Base-by-base conservation (phyloP, 108 stramenopile genomes). In the Asterionellopsis glacialis region DNA sequence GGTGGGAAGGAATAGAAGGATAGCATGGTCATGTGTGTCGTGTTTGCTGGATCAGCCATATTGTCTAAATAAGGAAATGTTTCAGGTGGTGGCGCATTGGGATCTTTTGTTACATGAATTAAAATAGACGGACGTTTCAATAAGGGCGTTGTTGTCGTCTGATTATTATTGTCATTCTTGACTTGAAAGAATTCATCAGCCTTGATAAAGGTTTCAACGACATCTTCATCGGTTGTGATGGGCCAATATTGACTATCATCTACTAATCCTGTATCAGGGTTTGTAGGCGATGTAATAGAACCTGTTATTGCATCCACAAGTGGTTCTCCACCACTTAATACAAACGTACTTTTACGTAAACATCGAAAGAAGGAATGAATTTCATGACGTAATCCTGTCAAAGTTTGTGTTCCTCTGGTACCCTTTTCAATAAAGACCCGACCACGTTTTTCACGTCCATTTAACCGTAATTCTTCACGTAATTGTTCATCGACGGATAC, bases 1-100 rank as follows among this genome's bases (percentile, higher is more conserved):
- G 87, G 87, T 16, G 88, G 88, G 63, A 94, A 94, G 53, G 84
- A 41, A 64, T 94, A 94, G 39, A 94, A 94, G 43, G 87, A 88
- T 11, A 94, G 64, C 92, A 94, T 94, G 19, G 88, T 93, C 84
- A 93, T 93, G 44, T 82, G 74, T 57, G 64, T 59, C 16, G 81
- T 79, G n/a, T 63, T 40, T 11, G 47, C 27, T 3, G 92, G 92
- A 82, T 93, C 83, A 0, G 82, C 56, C 81, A 93, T 79, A 33
- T 71, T 73, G 0, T 63, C 55, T 7, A 90, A 72, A 69, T 90
- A 94, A 11, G 71, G 55, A 12, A 89, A 87, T 19, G 73, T 72
- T 1, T 83, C 83, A n/a, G 75, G 73, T n/a, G 88, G 87, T 10
- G 81, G 76, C 13, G 87, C 87, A 69, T 94, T 74, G n/a, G 92